Evolutionary conservation across 345 rosid genomes (phyloP), one percentile per base, ranked within the genome.

Genomic region (Arabidopsis arenosa): DNA sequence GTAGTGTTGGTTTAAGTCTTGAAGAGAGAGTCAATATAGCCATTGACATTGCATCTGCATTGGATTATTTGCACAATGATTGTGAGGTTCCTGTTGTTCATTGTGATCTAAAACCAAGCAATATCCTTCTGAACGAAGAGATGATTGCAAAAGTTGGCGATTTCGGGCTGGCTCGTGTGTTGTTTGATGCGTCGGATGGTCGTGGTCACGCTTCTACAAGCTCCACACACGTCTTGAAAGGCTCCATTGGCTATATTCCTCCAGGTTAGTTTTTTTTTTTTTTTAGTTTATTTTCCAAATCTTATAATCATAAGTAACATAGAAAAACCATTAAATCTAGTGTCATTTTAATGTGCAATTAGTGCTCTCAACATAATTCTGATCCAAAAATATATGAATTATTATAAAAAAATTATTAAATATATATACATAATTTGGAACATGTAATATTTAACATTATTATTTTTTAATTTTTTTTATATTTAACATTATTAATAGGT

Each of bases 71-170:
- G 59, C 92, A 88, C 69, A 71, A 84, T 61, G 87, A 81, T 55
- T 82, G 77, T 75, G 78, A 80, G 64, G 48, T 68, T 60, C 83
- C 83, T 14, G 81, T 88, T 40, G 84, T 83, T n/a, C 92, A 88
- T 77, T 84, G 92, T 73, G 90, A 88, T 68, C 68, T 75, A 1
- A 75, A 75, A 18, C 73, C 73, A 39, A 66, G 79, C 68, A 75
- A 75, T 66, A 75, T 75, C 2, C 82, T 87, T 60, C 45, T 87
- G 9, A 79, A 66, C 13, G 63, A 72, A 45, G 81, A 87, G 21
- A 83, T 86, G 88, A 80, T 79, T 64, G 86, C 92, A 12, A 83
- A 82, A 43, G 83, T 88, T 0, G 87, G 86, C 4, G 92, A 88
- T 59, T 86, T 86, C 11, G 87, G 90, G 21, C 39, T 88, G 61